These are phyloP conservation scores for Podaxis carcinomalis DNA, from an alignment of 768 basidiomycete genomes.

Conservation along the genomic window DNA sequence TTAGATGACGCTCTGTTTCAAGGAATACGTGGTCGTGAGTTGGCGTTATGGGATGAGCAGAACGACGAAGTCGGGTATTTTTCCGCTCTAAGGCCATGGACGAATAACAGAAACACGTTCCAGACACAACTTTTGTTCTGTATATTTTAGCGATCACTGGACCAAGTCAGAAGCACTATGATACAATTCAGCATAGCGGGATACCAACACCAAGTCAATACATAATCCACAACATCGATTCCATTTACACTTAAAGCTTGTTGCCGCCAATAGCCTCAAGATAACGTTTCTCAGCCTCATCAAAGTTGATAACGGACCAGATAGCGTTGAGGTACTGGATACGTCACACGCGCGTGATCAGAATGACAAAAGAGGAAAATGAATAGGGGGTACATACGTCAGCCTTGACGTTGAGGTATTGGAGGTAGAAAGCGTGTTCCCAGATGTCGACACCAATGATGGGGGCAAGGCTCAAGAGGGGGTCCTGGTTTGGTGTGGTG, in stretches of 20 bases:
- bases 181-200: background rate
- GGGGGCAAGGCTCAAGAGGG: slow-evolving; percentile 70
- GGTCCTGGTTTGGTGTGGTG: slow-evolving; percentile 97
- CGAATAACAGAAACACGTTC: background rate
- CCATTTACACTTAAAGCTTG: slow-evolving; percentile 13
- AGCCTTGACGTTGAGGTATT: slow-evolving; percentile 90
- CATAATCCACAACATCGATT: background rate
- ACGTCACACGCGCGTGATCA: slow-evolving; percentile 38
- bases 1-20: no score
- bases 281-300: slow-evolving; percentile 74
- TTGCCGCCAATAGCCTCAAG: slow-evolving; percentile 27
- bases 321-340: slow-evolving; percentile 87
- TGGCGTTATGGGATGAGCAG: background rate
- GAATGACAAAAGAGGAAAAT: slow-evolving; percentile 24
- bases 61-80: background rate
- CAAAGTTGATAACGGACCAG: slow-evolving; percentile 96
- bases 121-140: no score
- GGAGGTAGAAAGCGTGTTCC: slow-evolving; percentile 87
- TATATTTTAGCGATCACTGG: no score
- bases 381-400: slow-evolving; percentile 56
- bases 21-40: background rate
- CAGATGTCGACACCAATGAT: slow-evolving; percentile 97
- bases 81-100: background rate
- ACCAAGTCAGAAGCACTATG: no score
- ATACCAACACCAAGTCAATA: background rate